Conservation (phyloP, 164 flowering plant species). For the Platanus orientalis region DNA sequence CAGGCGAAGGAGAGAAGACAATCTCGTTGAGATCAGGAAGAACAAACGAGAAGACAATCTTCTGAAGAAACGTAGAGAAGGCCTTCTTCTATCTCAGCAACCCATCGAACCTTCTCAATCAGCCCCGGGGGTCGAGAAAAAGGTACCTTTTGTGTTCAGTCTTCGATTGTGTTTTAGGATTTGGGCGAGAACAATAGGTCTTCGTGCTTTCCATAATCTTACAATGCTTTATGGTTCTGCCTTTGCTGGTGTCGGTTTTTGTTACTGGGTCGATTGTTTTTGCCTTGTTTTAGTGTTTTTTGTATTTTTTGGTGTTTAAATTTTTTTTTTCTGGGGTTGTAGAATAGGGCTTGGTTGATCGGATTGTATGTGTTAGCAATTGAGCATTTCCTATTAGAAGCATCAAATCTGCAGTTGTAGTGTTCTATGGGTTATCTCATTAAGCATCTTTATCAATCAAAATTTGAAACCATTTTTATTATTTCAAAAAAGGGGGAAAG, state of each 20-base stretch:
- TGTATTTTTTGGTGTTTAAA: not conserved
- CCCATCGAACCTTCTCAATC: conserved; percentile 31
- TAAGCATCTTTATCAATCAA: not conserved
- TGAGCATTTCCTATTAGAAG: not conserved
- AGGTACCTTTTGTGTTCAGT: conserved; percentile 23
- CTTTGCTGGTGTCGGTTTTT: not conserved
- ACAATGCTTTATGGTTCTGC: not conserved
- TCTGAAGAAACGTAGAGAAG: conserved; percentile 73
- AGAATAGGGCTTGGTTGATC: no score
- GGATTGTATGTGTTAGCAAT: no score
- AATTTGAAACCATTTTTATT: not conserved
- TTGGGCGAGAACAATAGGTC: no score
- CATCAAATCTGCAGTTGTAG: conserved; percentile 31
- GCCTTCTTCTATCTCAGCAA: conserved; percentile 34
- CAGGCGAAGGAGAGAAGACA: conserved; percentile 77
- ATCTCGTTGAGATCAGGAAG: conserved; percentile 84
- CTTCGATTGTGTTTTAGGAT: no score
- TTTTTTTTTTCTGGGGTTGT: no score
- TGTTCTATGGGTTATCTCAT: not conserved
- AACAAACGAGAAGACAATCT: conserved; percentile 73
- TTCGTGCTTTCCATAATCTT: not conserved
- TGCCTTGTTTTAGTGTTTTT: not conserved
- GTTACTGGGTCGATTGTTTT: no score
- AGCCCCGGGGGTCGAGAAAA: conserved; percentile 37
- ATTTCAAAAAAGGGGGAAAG: not conserved